These are phyloP conservation scores for Penicillium roqueforti DNA, from an alignment of 495 filamentous ascomycete species.

Conservation along the genomic window DNA sequence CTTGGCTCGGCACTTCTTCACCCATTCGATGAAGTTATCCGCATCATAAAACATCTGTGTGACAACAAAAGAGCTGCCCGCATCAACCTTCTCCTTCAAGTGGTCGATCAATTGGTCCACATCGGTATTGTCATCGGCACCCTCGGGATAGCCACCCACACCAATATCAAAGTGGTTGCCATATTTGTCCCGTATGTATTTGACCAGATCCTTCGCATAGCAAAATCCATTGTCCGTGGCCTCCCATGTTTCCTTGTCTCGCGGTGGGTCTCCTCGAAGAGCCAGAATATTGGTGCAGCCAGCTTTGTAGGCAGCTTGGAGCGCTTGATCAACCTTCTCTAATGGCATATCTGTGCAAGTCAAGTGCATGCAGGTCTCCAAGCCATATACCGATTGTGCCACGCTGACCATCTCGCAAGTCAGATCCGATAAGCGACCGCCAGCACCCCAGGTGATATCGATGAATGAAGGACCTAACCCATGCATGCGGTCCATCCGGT, in stretches of 20 bases:
- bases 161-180: conserved; percentile 97
- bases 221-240: conserved; percentile 79
- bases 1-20: conserved; percentile 71
- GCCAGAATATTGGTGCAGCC: conserved; percentile 98
- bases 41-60: conserved; percentile 99
- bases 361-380: conserved; percentile 99
- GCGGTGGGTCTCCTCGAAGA: conserved; percentile 87
- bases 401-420: conserved; percentile 98
- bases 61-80: conserved; percentile 86
- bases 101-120: conserved; percentile 82
- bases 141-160: conserved; percentile 96
- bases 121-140: conserved; percentile 87
- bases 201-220: conserved; percentile 91
- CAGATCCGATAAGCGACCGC: conserved; percentile 81
- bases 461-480: conserved; percentile 88
- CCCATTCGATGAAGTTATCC: conserved; percentile 91
- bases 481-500: conserved; percentile 99
- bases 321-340: conserved; percentile 83
- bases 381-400: conserved; percentile 91
- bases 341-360: conserved; percentile 98
- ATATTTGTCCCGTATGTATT: conserved; percentile 84
- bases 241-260: conserved; percentile 92
- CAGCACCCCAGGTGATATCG: conserved; percentile 98
- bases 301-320: conserved; percentile 84
- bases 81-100: conserved; percentile 96